Evolutionary conservation across 225 moss, liverwort and hornwort species (phyloP).

Genomic region (Physcomitrellopsis africana): DNA sequence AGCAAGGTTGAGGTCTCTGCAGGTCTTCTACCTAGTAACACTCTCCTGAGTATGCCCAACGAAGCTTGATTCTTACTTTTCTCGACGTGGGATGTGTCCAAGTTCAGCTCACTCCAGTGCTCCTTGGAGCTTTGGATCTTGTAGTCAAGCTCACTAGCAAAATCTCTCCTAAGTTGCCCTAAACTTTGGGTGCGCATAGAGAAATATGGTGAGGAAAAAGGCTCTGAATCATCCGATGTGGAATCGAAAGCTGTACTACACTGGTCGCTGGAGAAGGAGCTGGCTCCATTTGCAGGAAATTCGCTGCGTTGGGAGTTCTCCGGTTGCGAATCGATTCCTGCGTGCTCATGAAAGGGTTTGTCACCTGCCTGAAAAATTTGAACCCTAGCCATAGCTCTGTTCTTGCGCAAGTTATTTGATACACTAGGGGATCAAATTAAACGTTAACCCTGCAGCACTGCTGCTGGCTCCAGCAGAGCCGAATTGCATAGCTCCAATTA

Average conservation of each 20-base stretch:
- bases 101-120: conserved; percentile 53
- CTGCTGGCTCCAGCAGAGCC: background rate
- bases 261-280: conserved; percentile 18
- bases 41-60: conserved; percentile 14
- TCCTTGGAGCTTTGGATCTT: conserved; percentile 42
- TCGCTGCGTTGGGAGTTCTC: conserved; percentile 14
- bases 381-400: conserved; percentile 15
- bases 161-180: conserved; percentile 29
- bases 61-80: conserved; percentile 32
- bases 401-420: background rate
- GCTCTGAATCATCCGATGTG: conserved; percentile 19
- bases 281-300: background rate
- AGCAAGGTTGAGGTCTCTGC: background rate
- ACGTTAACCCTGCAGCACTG: background rate
- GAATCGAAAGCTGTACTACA: conserved; percentile 36
- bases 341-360: background rate
- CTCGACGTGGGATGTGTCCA: conserved; percentile 19
- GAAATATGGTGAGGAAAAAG: conserved; percentile 31
- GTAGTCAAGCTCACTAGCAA: conserved; percentile 38
- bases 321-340: background rate
- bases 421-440: background rate
- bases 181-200: conserved; percentile 43
- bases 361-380: conserved; percentile 13
- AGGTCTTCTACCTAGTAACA: conserved; percentile 30
- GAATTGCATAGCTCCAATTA: too few species aligned